Conservation (phyloP, 768 basidiomycete genomes). For the Podaxis rugospora region DNA sequence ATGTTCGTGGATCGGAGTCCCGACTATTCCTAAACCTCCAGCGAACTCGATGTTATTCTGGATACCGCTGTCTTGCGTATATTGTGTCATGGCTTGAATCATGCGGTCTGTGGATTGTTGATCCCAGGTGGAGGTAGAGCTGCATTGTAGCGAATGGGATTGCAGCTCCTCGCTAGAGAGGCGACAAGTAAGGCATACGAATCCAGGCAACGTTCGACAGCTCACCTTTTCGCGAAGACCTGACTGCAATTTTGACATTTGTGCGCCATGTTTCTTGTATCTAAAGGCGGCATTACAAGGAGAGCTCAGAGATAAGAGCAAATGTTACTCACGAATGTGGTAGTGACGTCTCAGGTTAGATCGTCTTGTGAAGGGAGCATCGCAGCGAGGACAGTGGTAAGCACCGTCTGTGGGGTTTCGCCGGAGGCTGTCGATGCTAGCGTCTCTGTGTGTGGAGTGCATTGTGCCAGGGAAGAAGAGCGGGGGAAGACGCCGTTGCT, state of each 20-base stretch:
- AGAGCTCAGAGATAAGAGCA: conserved; percentile 5
- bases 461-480: neutral
- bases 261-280: conserved; percentile 21
- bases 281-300: conserved; percentile 14
- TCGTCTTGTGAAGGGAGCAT: conserved; percentile 31
- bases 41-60: conserved; percentile 9
- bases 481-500: neutral
- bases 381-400: conserved; percentile 32
- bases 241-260: conserved; percentile 24
- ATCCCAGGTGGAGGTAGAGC: conserved; percentile 7
- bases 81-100: conserved; percentile 9
- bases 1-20: conserved; percentile 9
- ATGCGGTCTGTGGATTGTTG: conserved; percentile 4
- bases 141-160: conserved; percentile 11
- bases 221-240: conserved; percentile 19
- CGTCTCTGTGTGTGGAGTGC: conserved; percentile 8
- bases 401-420: conserved; percentile 29
- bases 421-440: conserved; percentile 26
- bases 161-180: conserved; percentile 11
- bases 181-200: neutral
- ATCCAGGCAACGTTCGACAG: neutral
- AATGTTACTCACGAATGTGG: conserved; percentile 26
- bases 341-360: conserved; percentile 32
- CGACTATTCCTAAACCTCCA: conserved; percentile 9
- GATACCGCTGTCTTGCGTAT: conserved; percentile 2